Conservation (phyloP, 768 basidiomycete genomes). For the Suillus lakei region DNA sequence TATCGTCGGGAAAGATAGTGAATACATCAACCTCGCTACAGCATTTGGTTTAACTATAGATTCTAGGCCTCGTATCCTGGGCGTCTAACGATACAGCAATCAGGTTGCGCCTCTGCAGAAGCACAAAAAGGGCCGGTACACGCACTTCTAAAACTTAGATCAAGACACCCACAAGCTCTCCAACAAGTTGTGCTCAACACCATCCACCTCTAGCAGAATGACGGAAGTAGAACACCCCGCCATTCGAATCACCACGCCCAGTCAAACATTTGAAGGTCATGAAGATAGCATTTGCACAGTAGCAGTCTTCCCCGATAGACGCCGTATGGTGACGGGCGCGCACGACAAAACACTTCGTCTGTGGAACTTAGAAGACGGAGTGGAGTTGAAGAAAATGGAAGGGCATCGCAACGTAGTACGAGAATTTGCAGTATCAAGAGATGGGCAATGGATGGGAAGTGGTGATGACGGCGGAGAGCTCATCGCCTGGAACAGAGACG, state of each 20-base stretch:
- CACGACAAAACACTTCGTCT: not conserved
- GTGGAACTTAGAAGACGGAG: not conserved
- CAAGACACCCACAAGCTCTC: too few relatives aligned
- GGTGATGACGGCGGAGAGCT: not conserved
- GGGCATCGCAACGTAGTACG: not conserved
- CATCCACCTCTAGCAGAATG: not conserved
- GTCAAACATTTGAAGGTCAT: not conserved
- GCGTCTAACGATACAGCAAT: too few relatives aligned
- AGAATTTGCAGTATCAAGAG: not conserved
- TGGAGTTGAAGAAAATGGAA: not conserved
- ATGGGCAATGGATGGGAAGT: not conserved
- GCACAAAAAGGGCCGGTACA: too few relatives aligned
- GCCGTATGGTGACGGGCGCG: constrained; percentile 1
- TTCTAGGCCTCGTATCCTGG: too few relatives aligned
- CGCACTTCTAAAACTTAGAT: too few relatives aligned
- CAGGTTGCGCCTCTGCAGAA: too few relatives aligned
- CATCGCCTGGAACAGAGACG: not conserved
- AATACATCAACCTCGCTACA: too few relatives aligned
- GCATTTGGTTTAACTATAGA: too few relatives aligned
- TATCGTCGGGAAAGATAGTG: too few relatives aligned
- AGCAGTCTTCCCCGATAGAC: not conserved
- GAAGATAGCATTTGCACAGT: not conserved
- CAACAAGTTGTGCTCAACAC: not conserved
- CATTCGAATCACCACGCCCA: not conserved
- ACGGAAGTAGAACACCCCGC: not conserved